Base-by-base conservation (phyloP, 352 stramenopile genomes). In the Pythium brachiatum region DNA sequence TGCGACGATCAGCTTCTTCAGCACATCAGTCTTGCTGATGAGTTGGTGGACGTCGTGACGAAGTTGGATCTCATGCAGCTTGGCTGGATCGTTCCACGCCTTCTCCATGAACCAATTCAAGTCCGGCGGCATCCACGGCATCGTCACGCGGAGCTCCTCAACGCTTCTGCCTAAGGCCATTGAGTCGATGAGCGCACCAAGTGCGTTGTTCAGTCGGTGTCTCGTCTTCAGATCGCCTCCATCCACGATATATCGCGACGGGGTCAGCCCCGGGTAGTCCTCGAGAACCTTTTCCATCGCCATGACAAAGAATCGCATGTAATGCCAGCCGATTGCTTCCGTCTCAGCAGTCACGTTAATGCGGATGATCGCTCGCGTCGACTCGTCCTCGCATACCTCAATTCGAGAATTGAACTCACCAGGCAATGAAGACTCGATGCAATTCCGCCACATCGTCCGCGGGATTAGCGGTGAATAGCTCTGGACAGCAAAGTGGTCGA, bases 401-500 rank as follows among this genome's bases (percentile, higher is more conserved):
- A 70, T 47, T 12, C 57, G 41, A 1, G 27, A 29, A 2, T 53
- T 52, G 32, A 57, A 70, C 21, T 62, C 57, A 1, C 48, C 52
- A 2, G 47, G 43, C 5, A 65, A 27, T 13, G 48, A 62, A 11
- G 56, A 61, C 26, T 70, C 63, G 20, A 70, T 70, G 43, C 62
- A 29, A 7, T 31, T 18, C n/a, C 36, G 9, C 36, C 36, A 43
- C 36, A 59, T 46, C 3, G 29, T 55, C 6, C 63, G 50, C 25
- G 52, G 23, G 15, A 74, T 31, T n/a, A 72, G 38, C 1, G 62
- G 55, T 3, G 54, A 69, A 31, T 68, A 68, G n/a, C 58, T 74
- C 27, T 66, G 31, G 15, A 77, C 70, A 0, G 62, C 70, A 31
- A 77, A 60, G 16, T 77, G 66, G 31, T 74, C 66, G 31, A 73